Evolutionary conservation across 148 eudicot genomes (phyloP).

Genomic region (Persicaria tinctoria): DNA sequence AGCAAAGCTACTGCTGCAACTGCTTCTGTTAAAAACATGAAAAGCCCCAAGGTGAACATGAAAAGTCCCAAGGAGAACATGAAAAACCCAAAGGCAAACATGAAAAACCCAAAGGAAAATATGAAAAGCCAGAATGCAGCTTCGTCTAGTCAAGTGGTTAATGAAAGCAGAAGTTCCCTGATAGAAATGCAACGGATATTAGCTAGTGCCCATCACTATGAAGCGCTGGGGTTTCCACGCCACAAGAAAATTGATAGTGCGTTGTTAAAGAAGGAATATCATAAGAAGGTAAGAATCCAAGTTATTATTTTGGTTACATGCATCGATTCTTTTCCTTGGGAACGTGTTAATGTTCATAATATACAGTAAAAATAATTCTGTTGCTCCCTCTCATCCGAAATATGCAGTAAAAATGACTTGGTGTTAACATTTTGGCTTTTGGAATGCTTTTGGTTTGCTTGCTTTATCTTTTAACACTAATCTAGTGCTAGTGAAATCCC

Average conservation of each 20-base stretch:
- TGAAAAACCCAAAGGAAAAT: constrained; percentile 43
- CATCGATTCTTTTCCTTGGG: no score
- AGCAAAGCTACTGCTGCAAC: constrained; percentile 30
- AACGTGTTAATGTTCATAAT: no score
- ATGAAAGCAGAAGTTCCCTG: constrained; percentile 54
- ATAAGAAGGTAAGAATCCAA: constrained; percentile 50
- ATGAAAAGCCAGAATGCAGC: neutral
- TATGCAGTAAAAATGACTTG: no score
- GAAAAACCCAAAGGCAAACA: constrained; percentile 47
- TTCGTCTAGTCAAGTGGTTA: constrained; percentile 47
- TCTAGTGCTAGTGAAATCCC: no score
- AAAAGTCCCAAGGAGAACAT: constrained; percentile 15
- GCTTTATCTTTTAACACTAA: no score
- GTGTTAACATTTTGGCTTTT: no score
- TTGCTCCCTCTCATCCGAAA: no score
- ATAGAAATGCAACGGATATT: constrained; percentile 82
- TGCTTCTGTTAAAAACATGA: no score
- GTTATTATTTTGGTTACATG: no score
- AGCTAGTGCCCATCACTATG: constrained; percentile 66
- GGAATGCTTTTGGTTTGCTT: no score
- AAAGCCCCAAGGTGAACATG: no score
- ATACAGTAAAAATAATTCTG: no score
- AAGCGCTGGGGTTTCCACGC: constrained; percentile 76
- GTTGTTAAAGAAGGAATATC: constrained; percentile 82
- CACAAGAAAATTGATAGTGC: constrained; percentile 60